Evolutionary conservation across 129 eudicot species (phyloP).

Genomic region (Helianthus tuberosus): DNA sequence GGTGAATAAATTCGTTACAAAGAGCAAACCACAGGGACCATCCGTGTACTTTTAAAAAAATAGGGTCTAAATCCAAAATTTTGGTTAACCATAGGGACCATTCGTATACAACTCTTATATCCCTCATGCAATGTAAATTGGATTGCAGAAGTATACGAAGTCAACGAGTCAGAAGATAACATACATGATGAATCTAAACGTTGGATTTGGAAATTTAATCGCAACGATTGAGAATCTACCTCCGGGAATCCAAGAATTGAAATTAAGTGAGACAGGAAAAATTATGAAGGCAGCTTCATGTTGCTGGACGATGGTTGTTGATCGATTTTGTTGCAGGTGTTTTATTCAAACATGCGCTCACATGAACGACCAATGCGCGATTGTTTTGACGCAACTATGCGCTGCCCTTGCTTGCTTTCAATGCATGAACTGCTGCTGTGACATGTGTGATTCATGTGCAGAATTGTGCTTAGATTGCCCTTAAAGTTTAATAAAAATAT

Average conservation of each 20-base stretch:
- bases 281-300: slow-evolving; percentile 56
- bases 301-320: slow-evolving; percentile 41
- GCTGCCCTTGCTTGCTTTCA: slow-evolving; percentile 78
- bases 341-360: slow-evolving; percentile 50
- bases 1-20: no score
- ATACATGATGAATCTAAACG: slow-evolving; percentile 41
- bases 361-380: slow-evolving; percentile 64
- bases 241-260: slow-evolving; percentile 52
- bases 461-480: slow-evolving; percentile 35
- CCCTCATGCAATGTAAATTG: neutral
- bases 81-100: no score
- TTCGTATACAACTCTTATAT: neutral
- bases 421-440: slow-evolving; percentile 68
- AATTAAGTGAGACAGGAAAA: slow-evolving; percentile 52
- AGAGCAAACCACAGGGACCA: no score
- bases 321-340: slow-evolving; percentile 79
- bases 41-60: no score
- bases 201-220: slow-evolving; percentile 73
- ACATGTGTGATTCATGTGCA: slow-evolving; percentile 51
- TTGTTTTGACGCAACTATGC: slow-evolving; percentile 62
- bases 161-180: slow-evolving; percentile 34
- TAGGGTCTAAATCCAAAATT: no score
- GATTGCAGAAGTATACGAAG: slow-evolving; percentile 46
- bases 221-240: slow-evolving; percentile 69
- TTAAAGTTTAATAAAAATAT: neutral